Evolutionary conservation across 2,329 filamentous ascomycete species (phyloP), one percentile per base, ranked within the genome.

Genomic region (Botrytis sinoallii): DNA sequence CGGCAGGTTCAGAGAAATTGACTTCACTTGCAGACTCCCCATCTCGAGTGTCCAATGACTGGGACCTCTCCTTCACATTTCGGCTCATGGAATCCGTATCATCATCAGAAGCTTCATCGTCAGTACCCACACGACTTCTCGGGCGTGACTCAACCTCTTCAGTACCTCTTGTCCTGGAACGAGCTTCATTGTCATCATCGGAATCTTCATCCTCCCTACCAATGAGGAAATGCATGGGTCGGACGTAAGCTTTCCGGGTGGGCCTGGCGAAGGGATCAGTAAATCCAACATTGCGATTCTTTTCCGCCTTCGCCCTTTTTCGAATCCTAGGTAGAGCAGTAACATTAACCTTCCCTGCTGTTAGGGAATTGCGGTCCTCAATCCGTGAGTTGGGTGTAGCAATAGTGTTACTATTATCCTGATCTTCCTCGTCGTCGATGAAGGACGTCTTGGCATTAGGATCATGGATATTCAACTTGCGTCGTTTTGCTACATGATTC

Each of bases 121-220:
- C 89, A 2, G 87, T 87, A 79, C 87, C 89, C 86, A 90, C 88
- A 60, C 92, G 93, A 82, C 93, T 97, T 63, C 91, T 90, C 67
- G 92, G 92, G 60, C 92, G 89, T 76, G 93, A 97, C 75, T 96
- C 95, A 48, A 90, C 90, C 77, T 96, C 95, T 80, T 97, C 95
- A 0, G 93, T 97, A 80, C 95, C 94, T 64, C 91, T 87, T 67
- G 91, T 83, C 20, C 92, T 89, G 48, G 88, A 91, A 68, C 86
- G 84, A 65, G 88, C 88, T 76, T 89, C 88, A 2, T 83, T 85
- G 73, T 98, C 94, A 77, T 97, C 95, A 76, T 97, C 95, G 0
- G 94, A 97, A 81, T 98, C 93, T n/a, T 88, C 88, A 29, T 72
- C 70, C n/a, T 69, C 66, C 55, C 92, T 92, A 60, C 93, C 91